Evolutionary conservation across 2,329 filamentous ascomycete genomes (phyloP).

Genomic region (Fusarium sublunatum): DNA sequence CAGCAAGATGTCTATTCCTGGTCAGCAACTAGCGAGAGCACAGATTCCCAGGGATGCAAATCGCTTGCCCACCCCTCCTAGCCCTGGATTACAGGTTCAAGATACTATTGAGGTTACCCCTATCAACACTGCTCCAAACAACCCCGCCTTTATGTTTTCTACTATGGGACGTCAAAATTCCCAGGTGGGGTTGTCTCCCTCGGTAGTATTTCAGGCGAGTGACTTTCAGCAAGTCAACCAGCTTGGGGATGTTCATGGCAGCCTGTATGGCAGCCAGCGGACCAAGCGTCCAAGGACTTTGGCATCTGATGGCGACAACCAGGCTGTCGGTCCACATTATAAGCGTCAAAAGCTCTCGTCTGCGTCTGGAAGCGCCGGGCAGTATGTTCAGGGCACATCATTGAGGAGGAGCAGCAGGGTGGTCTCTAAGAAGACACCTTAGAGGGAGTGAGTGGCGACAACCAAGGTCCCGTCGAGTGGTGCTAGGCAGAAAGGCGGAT

Average conservation of each 20-base stretch:
- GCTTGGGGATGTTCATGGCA: slow-evolving; percentile 2
- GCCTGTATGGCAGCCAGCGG: slow-evolving; percentile 5
- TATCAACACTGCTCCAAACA: neutral
- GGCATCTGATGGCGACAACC: neutral
- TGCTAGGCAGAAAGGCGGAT: neutral
- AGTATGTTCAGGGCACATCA: slow-evolving; percentile 10
- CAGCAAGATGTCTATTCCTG: neutral
- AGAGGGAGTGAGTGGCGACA: slow-evolving; percentile 6
- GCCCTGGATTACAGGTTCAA: neutral
- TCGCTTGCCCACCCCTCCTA: neutral
- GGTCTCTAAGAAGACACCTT: slow-evolving; percentile 13
- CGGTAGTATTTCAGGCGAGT: neutral
- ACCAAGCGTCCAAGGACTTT: slow-evolving; percentile 5
- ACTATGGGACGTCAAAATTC: too few relatives aligned
- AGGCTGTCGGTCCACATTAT: neutral
- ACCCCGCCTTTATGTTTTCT: neutral
- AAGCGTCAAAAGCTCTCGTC: neutral
- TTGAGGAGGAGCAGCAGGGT: slow-evolving; percentile 21
- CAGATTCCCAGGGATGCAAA: neutral
- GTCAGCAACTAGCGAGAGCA: neutral
- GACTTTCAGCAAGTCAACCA: slow-evolving; percentile 4
- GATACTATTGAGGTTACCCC: neutral
- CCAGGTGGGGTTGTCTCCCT: neutral
- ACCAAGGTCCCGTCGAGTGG: slow-evolving; percentile 1
- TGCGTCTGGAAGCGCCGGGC: neutral